A percentile compares a stretch with the other conserved stretches of the same genome.
Conservation (phyloP, 179 eudicot genomes). For the Sideroxylon spinosum region DNA sequence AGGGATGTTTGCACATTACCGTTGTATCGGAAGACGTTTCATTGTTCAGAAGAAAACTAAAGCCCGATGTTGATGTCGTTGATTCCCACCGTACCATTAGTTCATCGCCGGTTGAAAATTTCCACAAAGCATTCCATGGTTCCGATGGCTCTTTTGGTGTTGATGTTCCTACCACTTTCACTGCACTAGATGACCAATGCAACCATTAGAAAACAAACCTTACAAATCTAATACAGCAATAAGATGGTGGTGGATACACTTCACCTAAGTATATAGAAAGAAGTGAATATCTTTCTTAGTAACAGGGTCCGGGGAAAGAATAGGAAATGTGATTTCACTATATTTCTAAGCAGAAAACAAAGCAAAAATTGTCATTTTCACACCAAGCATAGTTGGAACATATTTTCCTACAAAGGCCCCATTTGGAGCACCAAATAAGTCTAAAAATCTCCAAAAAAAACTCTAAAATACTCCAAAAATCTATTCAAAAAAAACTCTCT, state of each 20-base stretch:
- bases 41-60: conserved; percentile 38
- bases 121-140: conserved; percentile 61
- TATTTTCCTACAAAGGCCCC: too few relatives aligned
- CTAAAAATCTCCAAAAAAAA: too few relatives aligned
- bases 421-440: too few relatives aligned
- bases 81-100: conserved; percentile 49
- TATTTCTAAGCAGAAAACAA: background rate
- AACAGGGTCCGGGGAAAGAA: too few relatives aligned
- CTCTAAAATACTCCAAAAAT: too few relatives aligned
- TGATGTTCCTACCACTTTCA: conserved; percentile 81
- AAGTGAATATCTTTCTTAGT: too few relatives aligned
- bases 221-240: background rate
- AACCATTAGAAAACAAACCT: conserved; percentile 5
- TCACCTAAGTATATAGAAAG: too few relatives aligned
- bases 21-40: conserved; percentile 35
- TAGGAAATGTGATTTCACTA: too few relatives aligned
- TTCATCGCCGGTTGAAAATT: conserved; percentile 66
- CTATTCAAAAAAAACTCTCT: too few relatives aligned
- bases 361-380: background rate
- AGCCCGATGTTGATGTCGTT: conserved; percentile 31
- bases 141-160: conserved; percentile 64
- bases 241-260: background rate
- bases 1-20: conserved; percentile 25
- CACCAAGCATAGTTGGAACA: background rate
- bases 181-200: conserved; percentile 43